phyloP scores from a whole-genome alignment of 2,329 filamentous ascomycete species.

The Sporothrix pallida region DNA sequence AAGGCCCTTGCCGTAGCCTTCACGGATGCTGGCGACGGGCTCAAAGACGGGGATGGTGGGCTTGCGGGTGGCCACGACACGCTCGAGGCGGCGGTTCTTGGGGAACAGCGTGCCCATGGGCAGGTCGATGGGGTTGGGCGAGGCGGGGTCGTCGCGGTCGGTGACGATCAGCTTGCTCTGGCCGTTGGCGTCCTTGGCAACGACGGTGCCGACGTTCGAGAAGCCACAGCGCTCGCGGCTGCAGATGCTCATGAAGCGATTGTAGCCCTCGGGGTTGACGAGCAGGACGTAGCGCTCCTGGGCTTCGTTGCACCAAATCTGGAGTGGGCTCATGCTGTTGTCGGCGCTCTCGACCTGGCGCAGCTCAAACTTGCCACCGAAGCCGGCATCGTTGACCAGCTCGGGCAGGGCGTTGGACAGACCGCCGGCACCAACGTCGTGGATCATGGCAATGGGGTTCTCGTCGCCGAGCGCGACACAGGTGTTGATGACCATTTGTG shows the following conservation, averaged over 20 bases:
- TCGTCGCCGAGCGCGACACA: slow-evolving; percentile 82
- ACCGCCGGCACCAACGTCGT: slow-evolving; percentile 95
- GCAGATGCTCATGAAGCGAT: slow-evolving; percentile 72
- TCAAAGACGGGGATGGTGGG: slow-evolving; percentile 74
- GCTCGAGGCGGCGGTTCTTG: slow-evolving; percentile 80
- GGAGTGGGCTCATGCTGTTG: slow-evolving; percentile 88
- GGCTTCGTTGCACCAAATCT: slow-evolving; percentile 97
- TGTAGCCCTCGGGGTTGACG: slow-evolving; percentile 79
- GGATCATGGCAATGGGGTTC: slow-evolving; percentile 94
- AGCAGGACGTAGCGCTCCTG: slow-evolving; percentile 96
- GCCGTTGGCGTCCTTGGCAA: slow-evolving; percentile 64
- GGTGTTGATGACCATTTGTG: slow-evolving; percentile 97
- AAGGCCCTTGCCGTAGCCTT: slow-evolving; percentile 63
- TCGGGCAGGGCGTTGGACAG: slow-evolving; percentile 78
- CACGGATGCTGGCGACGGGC: slow-evolving; percentile 66
- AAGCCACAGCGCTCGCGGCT: slow-evolving; percentile 88
- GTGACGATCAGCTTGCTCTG: slow-evolving; percentile 77
- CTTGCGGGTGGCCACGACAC: slow-evolving; percentile 73
- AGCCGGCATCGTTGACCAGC: slow-evolving; percentile 87
- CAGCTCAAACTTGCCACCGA: slow-evolving; percentile 91
- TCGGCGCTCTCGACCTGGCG: slow-evolving; percentile 91
- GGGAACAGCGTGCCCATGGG: slow-evolving; percentile 90
- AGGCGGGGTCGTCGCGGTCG: slow-evolving; percentile 76
- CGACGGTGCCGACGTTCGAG: slow-evolving; percentile 84
- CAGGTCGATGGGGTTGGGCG: slow-evolving; percentile 82